phyloP scores from a whole-genome alignment of 192 early-diverging fungal genomes.

The Coemansia sp. region DNA sequence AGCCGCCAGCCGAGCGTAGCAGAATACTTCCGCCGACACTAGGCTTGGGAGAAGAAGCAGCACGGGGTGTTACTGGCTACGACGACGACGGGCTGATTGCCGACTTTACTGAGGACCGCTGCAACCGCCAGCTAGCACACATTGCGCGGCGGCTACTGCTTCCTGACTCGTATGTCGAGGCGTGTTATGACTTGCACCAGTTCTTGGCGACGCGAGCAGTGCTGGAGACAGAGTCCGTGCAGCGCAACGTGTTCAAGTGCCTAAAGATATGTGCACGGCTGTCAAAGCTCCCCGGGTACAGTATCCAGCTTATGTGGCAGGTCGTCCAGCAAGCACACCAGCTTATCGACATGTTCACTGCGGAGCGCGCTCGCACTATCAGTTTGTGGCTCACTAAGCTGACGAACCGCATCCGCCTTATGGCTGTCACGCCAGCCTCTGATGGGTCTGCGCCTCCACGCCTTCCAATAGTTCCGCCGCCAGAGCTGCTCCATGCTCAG shows the following conservation, averaged over 20 bases:
- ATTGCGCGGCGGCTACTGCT: conserved; percentile 43
- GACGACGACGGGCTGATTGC: conserved; percentile 39
- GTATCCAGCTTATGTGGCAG: conserved; percentile 56
- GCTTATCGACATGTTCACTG: conserved; percentile 28
- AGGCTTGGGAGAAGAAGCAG: neutral
- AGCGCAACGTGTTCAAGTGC: conserved; percentile 56
- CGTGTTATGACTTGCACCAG: conserved; percentile 47
- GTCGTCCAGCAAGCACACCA: conserved; percentile 45
- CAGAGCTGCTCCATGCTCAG: conserved; percentile 34
- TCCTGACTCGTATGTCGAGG: conserved; percentile 49
- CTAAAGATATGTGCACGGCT: conserved; percentile 53
- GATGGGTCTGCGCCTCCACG: conserved; percentile 52
- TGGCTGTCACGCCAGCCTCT: conserved; percentile 49
- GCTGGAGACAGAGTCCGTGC: conserved; percentile 33
- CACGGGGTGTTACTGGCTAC: neutral
- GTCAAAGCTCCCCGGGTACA: conserved; percentile 55
- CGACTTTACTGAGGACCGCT: conserved; percentile 54
- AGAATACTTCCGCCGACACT: conserved; percentile 10
- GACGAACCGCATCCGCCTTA: conserved; percentile 49
- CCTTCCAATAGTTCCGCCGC: conserved; percentile 43
- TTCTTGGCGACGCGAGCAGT: conserved; percentile 27
- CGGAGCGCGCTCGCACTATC: conserved; percentile 36
- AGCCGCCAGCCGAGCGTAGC: conserved; percentile 32
- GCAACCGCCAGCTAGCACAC: conserved; percentile 38
- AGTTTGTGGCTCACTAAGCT: conserved; percentile 41